Percentiles rank a stretch among this genome's conserved stretches.
phyloP scores from a whole-genome alignment of 2,329 filamentous ascomycete genomes.

The Sporothrix euskadiensis region DNA sequence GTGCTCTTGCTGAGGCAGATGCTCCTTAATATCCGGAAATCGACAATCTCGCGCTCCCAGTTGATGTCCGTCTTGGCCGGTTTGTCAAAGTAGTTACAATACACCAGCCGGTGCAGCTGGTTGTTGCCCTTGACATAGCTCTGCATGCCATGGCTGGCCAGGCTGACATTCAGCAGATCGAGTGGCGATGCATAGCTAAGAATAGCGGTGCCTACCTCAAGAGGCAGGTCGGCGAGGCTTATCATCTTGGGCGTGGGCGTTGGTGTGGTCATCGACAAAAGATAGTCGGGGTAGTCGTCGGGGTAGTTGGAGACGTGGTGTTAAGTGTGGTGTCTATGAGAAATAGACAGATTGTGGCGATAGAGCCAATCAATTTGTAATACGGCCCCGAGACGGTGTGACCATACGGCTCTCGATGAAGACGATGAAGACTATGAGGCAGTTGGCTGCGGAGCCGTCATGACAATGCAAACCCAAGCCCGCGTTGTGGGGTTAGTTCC shows the following conservation, averaged over 20 bases:
- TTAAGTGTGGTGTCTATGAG: background rate
- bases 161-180: slow-evolving; percentile 56
- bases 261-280: background rate
- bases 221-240: slow-evolving; percentile 51
- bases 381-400: background rate
- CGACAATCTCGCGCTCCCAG: slow-evolving; percentile 43
- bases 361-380: background rate
- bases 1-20: slow-evolving; percentile 44
- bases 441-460: background rate
- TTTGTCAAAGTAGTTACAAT: slow-evolving; percentile 40
- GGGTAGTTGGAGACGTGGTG: background rate
- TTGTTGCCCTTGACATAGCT: slow-evolving; percentile 58
- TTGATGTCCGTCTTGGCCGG: background rate
- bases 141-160: slow-evolving; percentile 55
- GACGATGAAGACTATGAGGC: background rate
- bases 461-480: background rate
- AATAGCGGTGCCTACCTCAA: slow-evolving; percentile 65
- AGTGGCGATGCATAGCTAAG: slow-evolving; percentile 56
- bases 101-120: slow-evolving; percentile 62
- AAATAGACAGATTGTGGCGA: background rate
- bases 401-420: background rate
- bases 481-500: background rate
- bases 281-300: background rate
- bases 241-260: slow-evolving; percentile 36
- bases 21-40: slow-evolving; percentile 47